Conservation (phyloP, 2,329 filamentous ascomycete genomes). For the Chaetomiaceae sp. region DNA sequence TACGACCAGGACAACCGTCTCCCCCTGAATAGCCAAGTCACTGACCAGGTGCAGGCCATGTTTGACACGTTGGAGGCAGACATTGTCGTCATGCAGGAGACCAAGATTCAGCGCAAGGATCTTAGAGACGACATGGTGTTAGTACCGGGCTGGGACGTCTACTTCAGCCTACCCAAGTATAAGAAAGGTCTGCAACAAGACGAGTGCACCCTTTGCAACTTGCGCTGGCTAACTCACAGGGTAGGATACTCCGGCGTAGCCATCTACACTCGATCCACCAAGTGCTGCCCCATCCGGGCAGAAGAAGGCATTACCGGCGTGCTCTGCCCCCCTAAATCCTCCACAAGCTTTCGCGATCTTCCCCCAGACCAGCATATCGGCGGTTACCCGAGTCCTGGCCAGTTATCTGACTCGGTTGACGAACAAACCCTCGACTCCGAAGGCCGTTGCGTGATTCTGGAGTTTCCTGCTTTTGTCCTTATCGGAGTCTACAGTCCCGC, state of each 20-base stretch:
- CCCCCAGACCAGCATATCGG: slow-evolving; percentile 72
- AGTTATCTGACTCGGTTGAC: slow-evolving; percentile 61
- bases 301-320: slow-evolving; percentile 91
- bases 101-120: slow-evolving; percentile 92
- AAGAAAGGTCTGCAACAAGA: slow-evolving; percentile 66
- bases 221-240: not conserved
- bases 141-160: slow-evolving; percentile 91
- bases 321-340: slow-evolving; percentile 65
- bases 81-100: slow-evolving; percentile 91
- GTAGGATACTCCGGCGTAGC: slow-evolving; percentile 91
- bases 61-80: slow-evolving; percentile 90
- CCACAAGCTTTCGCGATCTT: slow-evolving; percentile 66
- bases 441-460: slow-evolving; percentile 82
- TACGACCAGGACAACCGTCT: slow-evolving; percentile 27
- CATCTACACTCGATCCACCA: slow-evolving; percentile 85
- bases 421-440: slow-evolving; percentile 75
- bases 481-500: slow-evolving; percentile 91
- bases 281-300: slow-evolving; percentile 78
- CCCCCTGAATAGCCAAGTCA: not conserved
- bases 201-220: not conserved
- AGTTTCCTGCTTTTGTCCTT: slow-evolving; percentile 91
- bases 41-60: slow-evolving; percentile 58
- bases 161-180: slow-evolving; percentile 84
- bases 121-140: slow-evolving; percentile 93
- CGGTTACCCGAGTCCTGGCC: slow-evolving; percentile 69